Evolutionary conservation across 169 alveolate species (phyloP).

Genomic region (Babesia bigemina): DNA sequence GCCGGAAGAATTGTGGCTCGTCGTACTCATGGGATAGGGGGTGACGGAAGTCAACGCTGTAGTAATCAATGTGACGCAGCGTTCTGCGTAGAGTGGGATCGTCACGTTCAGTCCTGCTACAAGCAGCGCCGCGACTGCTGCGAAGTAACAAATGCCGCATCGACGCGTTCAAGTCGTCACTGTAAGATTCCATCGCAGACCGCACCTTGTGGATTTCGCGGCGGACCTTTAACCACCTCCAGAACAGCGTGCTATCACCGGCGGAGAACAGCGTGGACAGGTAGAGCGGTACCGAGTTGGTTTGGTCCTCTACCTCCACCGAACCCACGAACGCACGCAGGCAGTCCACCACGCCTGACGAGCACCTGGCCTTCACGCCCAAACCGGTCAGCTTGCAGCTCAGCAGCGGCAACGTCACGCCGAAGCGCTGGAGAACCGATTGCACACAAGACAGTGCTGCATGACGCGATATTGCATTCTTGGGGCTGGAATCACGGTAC

Average conservation of each 20-base stretch:
- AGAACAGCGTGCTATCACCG: constrained; percentile 54
- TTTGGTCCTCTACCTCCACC: constrained; percentile 64
- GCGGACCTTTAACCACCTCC: constrained; percentile 68
- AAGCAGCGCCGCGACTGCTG: not conserved
- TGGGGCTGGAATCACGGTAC: not conserved
- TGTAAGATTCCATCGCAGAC: constrained; percentile 11
- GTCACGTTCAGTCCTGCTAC: not conserved
- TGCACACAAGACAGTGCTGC: constrained; percentile 9
- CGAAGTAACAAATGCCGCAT: not conserved
- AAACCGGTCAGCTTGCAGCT: constrained; percentile 61
- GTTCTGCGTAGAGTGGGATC: not conserved
- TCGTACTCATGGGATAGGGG: constrained; percentile 21
- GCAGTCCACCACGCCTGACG: constrained; percentile 32
- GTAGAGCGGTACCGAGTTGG: constrained; percentile 61
- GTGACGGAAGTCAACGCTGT: constrained; percentile 9
- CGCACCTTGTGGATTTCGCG: constrained; percentile 45
- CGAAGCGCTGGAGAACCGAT: constrained; percentile 24
- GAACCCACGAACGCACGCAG: constrained; percentile 53
- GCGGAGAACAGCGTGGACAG: constrained; percentile 54
- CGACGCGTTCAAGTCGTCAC: constrained; percentile 13
- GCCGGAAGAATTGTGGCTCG: constrained; percentile 18
- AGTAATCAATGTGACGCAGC: constrained; percentile 22
- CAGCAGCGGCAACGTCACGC: constrained; percentile 51
- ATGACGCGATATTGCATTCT: not conserved
- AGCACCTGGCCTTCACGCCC: constrained; percentile 29